A percentile compares a stretch with the other conserved stretches of the same genome.
These are phyloP conservation scores for Silene uniflora DNA, from an alignment of 148 eudicot genomes.

Conservation along the genomic window DNA sequence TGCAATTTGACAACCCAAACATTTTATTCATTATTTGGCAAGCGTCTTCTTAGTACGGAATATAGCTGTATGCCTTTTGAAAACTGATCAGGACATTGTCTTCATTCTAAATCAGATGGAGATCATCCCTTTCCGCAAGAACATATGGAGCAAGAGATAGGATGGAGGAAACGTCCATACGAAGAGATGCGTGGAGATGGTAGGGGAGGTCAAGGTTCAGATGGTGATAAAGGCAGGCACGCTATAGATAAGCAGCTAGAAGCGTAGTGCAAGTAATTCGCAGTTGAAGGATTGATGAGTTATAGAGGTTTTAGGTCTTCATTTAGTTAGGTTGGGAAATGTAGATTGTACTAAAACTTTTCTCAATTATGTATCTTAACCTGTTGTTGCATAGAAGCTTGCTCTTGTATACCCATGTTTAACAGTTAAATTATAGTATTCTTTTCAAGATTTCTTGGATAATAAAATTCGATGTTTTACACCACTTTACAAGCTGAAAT, in stretches of 20 bases:
- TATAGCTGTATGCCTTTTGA: background rate
- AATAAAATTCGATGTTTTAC: background rate
- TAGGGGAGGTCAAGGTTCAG: conserved; percentile 34
- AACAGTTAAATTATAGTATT: conserved; percentile 19
- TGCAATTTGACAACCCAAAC: conserved; percentile 12
- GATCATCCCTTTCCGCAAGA: conserved; percentile 38
- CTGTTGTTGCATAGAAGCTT: conserved; percentile 11
- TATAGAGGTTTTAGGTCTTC: conserved; percentile 33
- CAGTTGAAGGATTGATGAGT: conserved; percentile 26
- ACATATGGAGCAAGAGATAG: conserved; percentile 37
- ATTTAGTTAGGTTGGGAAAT: conserved; percentile 26
- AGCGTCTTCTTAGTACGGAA: too few relatives aligned
- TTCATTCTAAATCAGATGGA: conserved; percentile 36
- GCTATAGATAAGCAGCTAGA: conserved; percentile 32
- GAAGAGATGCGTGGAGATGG: conserved; percentile 41
- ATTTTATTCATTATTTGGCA: background rate
- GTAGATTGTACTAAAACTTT: conserved; percentile 27
- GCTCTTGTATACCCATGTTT: conserved; percentile 26
- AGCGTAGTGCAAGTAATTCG: conserved; percentile 16
- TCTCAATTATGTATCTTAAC: conserved; percentile 26
- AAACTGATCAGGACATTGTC: conserved; percentile 10
- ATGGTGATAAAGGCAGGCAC: conserved; percentile 36
- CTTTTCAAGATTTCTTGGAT: background rate
- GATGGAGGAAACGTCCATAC: conserved; percentile 40
- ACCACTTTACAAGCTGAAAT: conserved; percentile 1